A percentile compares a stretch with the other conserved stretches of the same genome.
These are phyloP conservation scores for Nevesoporus exiguus DNA, from an alignment of 768 basidiomycete species.

Conservation along the genomic window DNA sequence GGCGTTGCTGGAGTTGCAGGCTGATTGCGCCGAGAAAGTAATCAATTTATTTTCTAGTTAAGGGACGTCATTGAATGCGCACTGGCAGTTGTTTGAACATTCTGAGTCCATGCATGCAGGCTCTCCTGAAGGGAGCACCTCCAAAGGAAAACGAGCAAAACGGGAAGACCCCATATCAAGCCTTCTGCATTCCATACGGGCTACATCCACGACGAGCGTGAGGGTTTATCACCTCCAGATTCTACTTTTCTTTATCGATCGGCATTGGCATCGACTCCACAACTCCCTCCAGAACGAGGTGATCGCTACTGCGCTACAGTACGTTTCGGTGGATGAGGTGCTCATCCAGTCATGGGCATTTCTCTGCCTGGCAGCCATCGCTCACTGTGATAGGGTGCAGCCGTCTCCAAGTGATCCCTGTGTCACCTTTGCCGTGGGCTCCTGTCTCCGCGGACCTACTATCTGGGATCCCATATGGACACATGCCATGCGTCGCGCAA, in stretches of 20 bases:
- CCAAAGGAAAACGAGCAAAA: conserved; percentile 49
- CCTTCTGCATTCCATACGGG: conserved; percentile 50
- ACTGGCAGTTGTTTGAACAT: conserved; percentile 54
- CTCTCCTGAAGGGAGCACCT: conserved; percentile 30
- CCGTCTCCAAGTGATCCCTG: conserved; percentile 1
- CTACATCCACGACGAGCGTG: conserved; percentile 30
- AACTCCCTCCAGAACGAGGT: conserved; percentile 54
- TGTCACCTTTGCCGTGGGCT: neutral
- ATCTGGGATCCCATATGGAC: conserved; percentile 86
- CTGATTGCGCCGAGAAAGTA: conserved; percentile 73
- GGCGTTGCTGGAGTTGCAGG: conserved; percentile 75
- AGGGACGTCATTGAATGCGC: neutral
- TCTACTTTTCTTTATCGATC: conserved; percentile 80
- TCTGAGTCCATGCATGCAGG: conserved; percentile 52
- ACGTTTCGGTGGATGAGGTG: conserved; percentile 62
- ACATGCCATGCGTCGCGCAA: conserved; percentile 71
- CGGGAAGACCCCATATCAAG: conserved; percentile 57
- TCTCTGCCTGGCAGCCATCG: conserved; percentile 72
- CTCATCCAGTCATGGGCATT: conserved; percentile 82
- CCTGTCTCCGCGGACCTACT: conserved; percentile 15
- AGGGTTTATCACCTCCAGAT: conserved; percentile 62
- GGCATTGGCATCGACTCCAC: conserved; percentile 69
- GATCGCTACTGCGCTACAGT: conserved; percentile 50
- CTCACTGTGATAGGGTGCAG: conserved; percentile 41
- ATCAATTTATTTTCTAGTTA: conserved; percentile 6